These are phyloP conservation scores for Cornus florida DNA, from an alignment of 148 eudicot genomes.

Conservation along the genomic window DNA sequence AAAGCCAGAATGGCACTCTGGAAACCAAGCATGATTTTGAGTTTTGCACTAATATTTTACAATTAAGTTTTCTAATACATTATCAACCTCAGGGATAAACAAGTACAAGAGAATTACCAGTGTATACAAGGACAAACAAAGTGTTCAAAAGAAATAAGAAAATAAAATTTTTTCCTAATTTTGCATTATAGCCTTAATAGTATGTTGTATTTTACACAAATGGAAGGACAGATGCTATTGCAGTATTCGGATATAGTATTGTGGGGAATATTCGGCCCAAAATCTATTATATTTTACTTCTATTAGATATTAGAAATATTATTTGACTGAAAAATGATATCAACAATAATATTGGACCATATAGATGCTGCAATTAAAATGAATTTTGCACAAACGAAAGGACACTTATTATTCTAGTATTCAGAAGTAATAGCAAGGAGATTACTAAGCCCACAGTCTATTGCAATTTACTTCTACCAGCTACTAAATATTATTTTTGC, in stretches of 20 bases:
- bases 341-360: background rate
- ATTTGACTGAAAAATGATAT: too few relatives aligned
- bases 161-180: background rate
- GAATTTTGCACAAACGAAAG: background rate
- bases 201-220: background rate
- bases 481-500: background rate
- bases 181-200: background rate
- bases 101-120: background rate
- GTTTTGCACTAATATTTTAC: background rate
- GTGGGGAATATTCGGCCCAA: background rate
- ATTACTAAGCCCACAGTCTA: background rate
- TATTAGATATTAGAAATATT: background rate
- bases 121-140: background rate
- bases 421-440: too few relatives aligned
- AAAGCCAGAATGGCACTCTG: slow-evolving; percentile 87
- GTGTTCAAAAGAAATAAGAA: too few relatives aligned
- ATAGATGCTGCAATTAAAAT: background rate
- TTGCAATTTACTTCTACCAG: background rate
- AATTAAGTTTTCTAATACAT: background rate
- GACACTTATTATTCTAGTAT: too few relatives aligned
- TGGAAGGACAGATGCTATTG: background rate
- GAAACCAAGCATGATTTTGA: slow-evolving; percentile 13
- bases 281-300: background rate
- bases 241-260: background rate
- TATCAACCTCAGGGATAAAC: background rate